Evolutionary conservation across 2,329 filamentous ascomycete genomes (phyloP).

Genomic region (Seiridium unicorne): DNA sequence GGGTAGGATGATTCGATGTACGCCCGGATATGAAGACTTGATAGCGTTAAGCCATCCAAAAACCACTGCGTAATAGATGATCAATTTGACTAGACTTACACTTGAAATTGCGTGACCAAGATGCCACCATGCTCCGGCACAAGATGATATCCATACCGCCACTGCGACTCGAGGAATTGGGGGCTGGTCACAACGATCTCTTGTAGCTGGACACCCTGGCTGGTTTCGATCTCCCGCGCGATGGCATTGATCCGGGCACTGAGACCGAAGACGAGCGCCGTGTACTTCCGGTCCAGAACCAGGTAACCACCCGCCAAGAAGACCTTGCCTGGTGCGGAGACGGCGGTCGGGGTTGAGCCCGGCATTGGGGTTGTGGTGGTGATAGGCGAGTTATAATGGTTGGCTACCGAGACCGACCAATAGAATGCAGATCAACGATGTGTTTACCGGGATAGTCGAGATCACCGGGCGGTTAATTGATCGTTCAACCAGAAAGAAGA

Average conservation of each 20-base stretch:
- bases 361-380: constrained; percentile 5
- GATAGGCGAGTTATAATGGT: background rate
- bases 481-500: background rate
- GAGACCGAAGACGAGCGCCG: constrained; percentile 69
- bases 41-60: background rate
- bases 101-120: constrained; percentile 73
- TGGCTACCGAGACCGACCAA: background rate
- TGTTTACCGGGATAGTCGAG: background rate
- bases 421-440: background rate
- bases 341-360: constrained; percentile 41
- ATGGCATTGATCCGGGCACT: constrained; percentile 67
- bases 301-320: constrained; percentile 93
- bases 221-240: constrained; percentile 55
- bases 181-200: constrained; percentile 88
- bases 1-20: too few species aligned
- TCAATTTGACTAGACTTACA: constrained; percentile 54
- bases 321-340: constrained; percentile 95
- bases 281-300: constrained; percentile 84
- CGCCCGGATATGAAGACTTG: too few species aligned
- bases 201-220: constrained; percentile 60
- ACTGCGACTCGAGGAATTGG: constrained; percentile 83
- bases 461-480: background rate
- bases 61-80: background rate
- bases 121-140: constrained; percentile 74
- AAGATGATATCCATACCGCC: constrained; percentile 80